These are phyloP conservation scores for Sequoiadendron giganteum DNA, from an alignment of 75 land plant species.

Conservation along the genomic window DNA sequence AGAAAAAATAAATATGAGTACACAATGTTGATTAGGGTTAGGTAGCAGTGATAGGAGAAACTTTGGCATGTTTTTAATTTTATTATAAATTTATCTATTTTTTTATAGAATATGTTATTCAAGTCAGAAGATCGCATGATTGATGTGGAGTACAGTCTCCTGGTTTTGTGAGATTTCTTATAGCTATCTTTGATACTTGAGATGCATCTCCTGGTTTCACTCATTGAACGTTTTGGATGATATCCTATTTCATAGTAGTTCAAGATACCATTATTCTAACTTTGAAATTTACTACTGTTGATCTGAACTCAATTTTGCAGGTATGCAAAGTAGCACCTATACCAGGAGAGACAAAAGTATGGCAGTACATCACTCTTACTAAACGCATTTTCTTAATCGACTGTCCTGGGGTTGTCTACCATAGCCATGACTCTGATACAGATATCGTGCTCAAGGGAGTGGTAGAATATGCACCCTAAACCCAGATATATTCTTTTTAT, in stretches of 20 bases:
- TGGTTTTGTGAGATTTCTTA: too few relatives aligned
- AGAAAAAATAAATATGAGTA: too few relatives aligned
- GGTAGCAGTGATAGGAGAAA: too few relatives aligned
- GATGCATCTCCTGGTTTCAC: too few relatives aligned
- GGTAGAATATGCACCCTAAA: conserved; percentile 39
- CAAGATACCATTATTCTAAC: not conserved
- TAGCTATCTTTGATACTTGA: too few relatives aligned
- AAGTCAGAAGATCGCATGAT: too few relatives aligned
- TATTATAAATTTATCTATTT: too few relatives aligned
- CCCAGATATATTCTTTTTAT: not conserved
- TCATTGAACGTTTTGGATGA: not conserved
- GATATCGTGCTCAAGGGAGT: conserved; percentile 98
- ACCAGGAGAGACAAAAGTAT: conserved; percentile 99
- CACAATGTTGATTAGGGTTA: too few relatives aligned
- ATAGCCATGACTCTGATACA: conserved; percentile 82
- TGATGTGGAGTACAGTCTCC: too few relatives aligned
- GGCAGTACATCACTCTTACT: conserved; percentile 98
- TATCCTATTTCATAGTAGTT: not conserved
- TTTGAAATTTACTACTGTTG: conserved; percentile 5
- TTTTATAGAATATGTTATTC: too few relatives aligned
- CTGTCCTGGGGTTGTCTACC: conserved; percentile 99
- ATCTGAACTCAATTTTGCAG: conserved; percentile 30
- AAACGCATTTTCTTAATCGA: conserved; percentile 94
- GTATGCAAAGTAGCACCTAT: conserved; percentile 99
- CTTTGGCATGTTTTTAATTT: too few relatives aligned